These are phyloP conservation scores for Nyssa sinensis DNA, from an alignment of 148 eudicot genomes.

Conservation along the genomic window DNA sequence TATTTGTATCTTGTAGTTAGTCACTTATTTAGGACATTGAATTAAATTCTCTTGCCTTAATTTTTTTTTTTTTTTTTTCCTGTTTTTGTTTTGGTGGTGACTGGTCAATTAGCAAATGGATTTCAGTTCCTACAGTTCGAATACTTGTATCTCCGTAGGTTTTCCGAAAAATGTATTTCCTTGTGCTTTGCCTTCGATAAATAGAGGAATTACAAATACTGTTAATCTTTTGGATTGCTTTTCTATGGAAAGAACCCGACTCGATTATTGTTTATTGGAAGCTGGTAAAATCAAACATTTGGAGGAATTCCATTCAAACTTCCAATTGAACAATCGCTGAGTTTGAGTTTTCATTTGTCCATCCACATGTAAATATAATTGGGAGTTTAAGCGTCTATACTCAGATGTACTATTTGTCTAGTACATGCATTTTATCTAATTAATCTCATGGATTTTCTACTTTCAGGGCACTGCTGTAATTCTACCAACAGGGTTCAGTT, in stretches of 20 bases:
- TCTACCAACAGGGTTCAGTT: slow-evolving; percentile 22
- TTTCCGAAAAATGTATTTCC: neutral
- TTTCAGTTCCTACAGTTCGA: neutral
- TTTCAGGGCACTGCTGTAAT: slow-evolving; percentile 26
- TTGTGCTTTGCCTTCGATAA: neutral
- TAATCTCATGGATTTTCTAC: neutral
- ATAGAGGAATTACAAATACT: neutral
- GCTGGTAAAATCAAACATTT: too few relatives aligned
- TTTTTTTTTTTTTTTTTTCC: neutral
- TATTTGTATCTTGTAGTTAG: too few relatives aligned
- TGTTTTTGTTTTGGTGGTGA: too few relatives aligned
- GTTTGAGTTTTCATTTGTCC: neutral
- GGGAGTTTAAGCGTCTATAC: neutral
- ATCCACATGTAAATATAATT: neutral
- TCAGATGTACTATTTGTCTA: neutral
- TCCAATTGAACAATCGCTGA: neutral
- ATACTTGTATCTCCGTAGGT: neutral
- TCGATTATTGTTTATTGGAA: too few relatives aligned
- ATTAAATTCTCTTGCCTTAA: too few relatives aligned
- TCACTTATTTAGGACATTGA: too few relatives aligned
- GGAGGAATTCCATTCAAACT: neutral
- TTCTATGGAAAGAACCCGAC: too few relatives aligned
- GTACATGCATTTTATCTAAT: neutral
- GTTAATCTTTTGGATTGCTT: neutral
- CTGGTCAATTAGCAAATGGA: too few relatives aligned